These are phyloP conservation scores for Trichoderma koningiopsis DNA, from an alignment of 2,329 filamentous ascomycete genomes.

Conservation along the genomic window DNA sequence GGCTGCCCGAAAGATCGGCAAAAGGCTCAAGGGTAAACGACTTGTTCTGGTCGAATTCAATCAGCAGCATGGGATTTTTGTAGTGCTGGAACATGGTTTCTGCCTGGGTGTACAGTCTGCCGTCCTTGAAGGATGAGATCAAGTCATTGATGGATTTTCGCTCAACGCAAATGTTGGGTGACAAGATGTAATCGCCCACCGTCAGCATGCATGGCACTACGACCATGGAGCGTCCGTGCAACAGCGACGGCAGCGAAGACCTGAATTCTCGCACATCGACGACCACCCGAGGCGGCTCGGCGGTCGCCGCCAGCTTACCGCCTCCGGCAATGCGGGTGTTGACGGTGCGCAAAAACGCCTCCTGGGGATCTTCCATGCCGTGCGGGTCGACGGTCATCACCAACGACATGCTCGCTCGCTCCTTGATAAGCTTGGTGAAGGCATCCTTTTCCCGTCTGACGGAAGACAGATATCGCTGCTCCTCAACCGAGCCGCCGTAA, in stretches of 20 bases:
- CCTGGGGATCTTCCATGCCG: constrained; percentile 77
- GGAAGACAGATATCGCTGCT: constrained; percentile 86
- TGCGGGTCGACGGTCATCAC: constrained; percentile 75
- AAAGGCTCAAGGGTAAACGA: constrained; percentile 91
- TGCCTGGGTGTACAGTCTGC: constrained; percentile 86
- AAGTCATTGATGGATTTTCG: constrained; percentile 91
- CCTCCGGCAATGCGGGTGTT: constrained; percentile 97
- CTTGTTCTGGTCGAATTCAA: constrained; percentile 97
- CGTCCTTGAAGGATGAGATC: constrained; percentile 88
- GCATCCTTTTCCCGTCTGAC: constrained; percentile 96
- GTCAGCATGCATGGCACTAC: constrained; percentile 95
- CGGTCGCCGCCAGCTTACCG: constrained; percentile 79
- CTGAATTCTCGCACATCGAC: constrained; percentile 97
- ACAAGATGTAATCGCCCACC: constrained; percentile 93
- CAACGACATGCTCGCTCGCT: constrained; percentile 89
- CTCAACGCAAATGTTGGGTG: constrained; percentile 88
- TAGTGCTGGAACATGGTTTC: constrained; percentile 96
- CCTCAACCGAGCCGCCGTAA: constrained; percentile 91
- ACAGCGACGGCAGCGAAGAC: constrained; percentile 84
- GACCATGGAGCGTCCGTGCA: constrained; percentile 85
- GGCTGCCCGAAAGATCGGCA: constrained; percentile 64
- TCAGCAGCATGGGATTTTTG: constrained; percentile 84
- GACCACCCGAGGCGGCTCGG: constrained; percentile 84
- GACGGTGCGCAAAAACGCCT: constrained; percentile 89
- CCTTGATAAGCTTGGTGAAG: constrained; percentile 92